These are phyloP conservation scores for Dacryopinax primogenitus DNA, from an alignment of 768 basidiomycete genomes.

Conservation along the genomic window DNA sequence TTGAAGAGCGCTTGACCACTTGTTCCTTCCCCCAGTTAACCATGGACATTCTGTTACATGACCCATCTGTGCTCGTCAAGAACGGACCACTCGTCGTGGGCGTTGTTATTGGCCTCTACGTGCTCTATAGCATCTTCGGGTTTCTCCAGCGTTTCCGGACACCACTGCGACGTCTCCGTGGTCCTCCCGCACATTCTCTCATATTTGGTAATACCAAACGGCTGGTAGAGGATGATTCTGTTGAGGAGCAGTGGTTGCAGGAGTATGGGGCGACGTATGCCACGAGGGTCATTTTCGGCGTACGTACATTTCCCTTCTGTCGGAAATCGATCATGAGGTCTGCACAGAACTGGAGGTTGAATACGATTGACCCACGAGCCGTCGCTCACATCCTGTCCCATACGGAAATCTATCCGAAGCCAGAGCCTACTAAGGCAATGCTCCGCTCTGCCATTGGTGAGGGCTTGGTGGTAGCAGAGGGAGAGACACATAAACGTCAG, in stretches of 20 bases:
- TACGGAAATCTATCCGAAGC: background rate
- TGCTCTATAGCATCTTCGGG: background rate
- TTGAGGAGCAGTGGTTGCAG: background rate
- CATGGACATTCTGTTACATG: too few species aligned
- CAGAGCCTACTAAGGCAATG: background rate
- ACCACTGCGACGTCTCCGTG: background rate
- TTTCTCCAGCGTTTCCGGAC: background rate
- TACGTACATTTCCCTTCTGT: background rate
- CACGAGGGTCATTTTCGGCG: background rate
- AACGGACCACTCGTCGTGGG: background rate
- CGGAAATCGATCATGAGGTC: background rate
- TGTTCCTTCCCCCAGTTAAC: too few species aligned
- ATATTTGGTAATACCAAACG: background rate
- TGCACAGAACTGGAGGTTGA: background rate
- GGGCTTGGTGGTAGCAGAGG: constrained; percentile 9
- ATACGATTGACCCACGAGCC: background rate
- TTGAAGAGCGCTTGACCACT: too few species aligned
- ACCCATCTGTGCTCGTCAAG: background rate
- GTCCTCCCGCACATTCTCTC: background rate
- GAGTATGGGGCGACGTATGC: background rate
- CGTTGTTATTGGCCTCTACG: background rate
- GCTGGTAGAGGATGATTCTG: background rate
- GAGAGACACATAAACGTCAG: constrained; percentile 8
- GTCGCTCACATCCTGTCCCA: background rate
- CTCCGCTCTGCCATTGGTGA: background rate